These are phyloP conservation scores for Globisporangium carolinianum DNA, from an alignment of 352 stramenopile genomes.

Conservation along the genomic window DNA sequence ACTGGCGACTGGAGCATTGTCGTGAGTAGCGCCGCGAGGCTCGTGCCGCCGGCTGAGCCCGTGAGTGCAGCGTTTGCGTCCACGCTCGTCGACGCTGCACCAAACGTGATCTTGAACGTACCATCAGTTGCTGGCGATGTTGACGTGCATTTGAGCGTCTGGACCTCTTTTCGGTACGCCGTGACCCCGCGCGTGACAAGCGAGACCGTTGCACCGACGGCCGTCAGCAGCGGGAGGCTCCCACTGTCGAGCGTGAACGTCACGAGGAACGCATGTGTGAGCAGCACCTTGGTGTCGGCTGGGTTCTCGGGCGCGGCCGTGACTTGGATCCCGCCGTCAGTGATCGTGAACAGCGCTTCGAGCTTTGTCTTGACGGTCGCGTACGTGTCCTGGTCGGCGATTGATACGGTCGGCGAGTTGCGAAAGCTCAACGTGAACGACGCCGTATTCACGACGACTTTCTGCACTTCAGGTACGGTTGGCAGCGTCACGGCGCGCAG, in stretches of 20 bases:
- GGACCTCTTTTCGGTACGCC: slow-evolving; percentile 59
- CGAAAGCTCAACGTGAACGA: slow-evolving; percentile 57
- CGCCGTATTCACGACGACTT: slow-evolving; percentile 29
- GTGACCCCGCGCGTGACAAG: slow-evolving; percentile 29
- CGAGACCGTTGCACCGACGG: slow-evolving; percentile 25
- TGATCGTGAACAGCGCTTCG: slow-evolving; percentile 78
- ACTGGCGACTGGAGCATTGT: slow-evolving; percentile 29
- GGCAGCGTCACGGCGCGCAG: slow-evolving; percentile 45
- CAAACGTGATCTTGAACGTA: slow-evolving; percentile 55
- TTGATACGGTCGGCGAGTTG: slow-evolving; percentile 27
- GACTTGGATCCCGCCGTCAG: slow-evolving; percentile 65
- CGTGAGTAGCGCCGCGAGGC: slow-evolving; percentile 22
- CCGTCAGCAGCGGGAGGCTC: slow-evolving; percentile 32
- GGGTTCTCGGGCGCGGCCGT: slow-evolving; percentile 29
- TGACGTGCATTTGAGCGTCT: slow-evolving; percentile 68
- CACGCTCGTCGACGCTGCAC: slow-evolving; percentile 24
- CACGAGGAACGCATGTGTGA: slow-evolving; percentile 46
- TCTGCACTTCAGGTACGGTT: slow-evolving; percentile 45
- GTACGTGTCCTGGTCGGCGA: slow-evolving; percentile 36
- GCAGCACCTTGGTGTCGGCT: slow-evolving; percentile 19
- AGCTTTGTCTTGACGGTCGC: slow-evolving; percentile 46
- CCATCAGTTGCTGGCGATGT: slow-evolving; percentile 24
- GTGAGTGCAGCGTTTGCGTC: slow-evolving; percentile 40
- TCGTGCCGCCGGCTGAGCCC: slow-evolving; percentile 13
- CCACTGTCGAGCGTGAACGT: slow-evolving; percentile 58